phyloP scores from a whole-genome alignment of 2,329 filamentous ascomycete species.

The Colletotrichum viniferum region DNA sequence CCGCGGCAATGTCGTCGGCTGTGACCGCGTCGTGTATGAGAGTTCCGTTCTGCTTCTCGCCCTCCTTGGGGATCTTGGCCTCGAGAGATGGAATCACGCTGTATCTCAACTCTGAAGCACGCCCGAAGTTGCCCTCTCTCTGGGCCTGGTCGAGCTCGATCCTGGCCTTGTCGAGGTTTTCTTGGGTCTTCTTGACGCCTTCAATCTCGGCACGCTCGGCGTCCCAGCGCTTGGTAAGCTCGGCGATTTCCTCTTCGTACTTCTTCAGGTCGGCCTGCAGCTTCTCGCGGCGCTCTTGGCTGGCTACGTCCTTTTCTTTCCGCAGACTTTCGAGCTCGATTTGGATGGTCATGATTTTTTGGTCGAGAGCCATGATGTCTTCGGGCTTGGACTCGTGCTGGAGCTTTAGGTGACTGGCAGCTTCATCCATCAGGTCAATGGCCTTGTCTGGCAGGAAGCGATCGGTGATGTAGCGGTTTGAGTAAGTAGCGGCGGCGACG shows the following conservation, averaged over 20 bases:
- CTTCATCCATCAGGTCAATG: constrained; percentile 96
- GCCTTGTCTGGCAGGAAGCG: constrained; percentile 96
- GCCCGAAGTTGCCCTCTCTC: constrained; percentile 84
- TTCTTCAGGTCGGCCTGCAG: constrained; percentile 77
- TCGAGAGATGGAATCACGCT: constrained; percentile 84
- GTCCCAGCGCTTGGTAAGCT: constrained; percentile 85
- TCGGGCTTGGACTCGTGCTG: constrained; percentile 98
- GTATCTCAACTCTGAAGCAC: constrained; percentile 90
- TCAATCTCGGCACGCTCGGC: constrained; percentile 87
- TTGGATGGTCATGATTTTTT: constrained; percentile 96
- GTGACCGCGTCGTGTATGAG: constrained; percentile 95
- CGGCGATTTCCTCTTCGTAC: constrained; percentile 77
- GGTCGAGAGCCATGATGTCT: constrained; percentile 88
- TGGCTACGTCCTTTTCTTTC: constrained; percentile 91
- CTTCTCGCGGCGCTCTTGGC: constrained; percentile 85
- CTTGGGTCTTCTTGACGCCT: constrained; percentile 83
- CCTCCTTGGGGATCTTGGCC: constrained; percentile 78
- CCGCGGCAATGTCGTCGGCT: constrained; percentile 88
- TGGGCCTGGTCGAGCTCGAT: constrained; percentile 88
- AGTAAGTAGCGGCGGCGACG: constrained; percentile 89
- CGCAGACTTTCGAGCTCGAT: constrained; percentile 94
- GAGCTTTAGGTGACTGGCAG: constrained; percentile 84
- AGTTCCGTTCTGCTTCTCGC: constrained; percentile 54
- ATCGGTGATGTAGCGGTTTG: constrained; percentile 96
- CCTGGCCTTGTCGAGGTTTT: constrained; percentile 84